Conservation (phyloP, 2,329 filamentous ascomycete genomes). For the Xylaria sp. region DNA sequence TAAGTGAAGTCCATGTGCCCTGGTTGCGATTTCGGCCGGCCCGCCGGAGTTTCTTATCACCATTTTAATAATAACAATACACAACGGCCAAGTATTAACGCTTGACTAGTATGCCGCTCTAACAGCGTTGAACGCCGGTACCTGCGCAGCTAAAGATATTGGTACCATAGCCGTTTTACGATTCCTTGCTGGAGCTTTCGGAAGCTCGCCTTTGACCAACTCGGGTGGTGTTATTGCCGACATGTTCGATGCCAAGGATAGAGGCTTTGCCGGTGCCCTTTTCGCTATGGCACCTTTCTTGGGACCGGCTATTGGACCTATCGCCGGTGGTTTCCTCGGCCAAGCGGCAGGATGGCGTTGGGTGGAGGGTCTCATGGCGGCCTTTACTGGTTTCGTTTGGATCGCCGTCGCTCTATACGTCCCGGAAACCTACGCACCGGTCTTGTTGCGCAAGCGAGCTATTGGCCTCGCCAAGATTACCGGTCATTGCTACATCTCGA, state of each 20-base stretch:
- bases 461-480: conserved; percentile 62
- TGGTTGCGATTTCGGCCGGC: not conserved
- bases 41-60: not conserved
- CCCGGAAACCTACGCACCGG: conserved; percentile 71
- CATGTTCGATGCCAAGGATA: conserved; percentile 62
- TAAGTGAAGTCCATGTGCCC: conserved; percentile 35
- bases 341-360: conserved; percentile 74
- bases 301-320: conserved; percentile 71
- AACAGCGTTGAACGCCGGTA: conserved; percentile 68
- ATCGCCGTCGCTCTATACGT: conserved; percentile 62
- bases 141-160: conserved; percentile 64
- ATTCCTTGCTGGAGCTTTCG: conserved; percentile 70
- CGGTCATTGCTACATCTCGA: conserved; percentile 67
- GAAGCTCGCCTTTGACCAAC: conserved; percentile 66
- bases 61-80: not conserved
- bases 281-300: conserved; percentile 76
- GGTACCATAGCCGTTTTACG: conserved; percentile 67
- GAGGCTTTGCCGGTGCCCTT: conserved; percentile 68
- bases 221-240: conserved; percentile 70
- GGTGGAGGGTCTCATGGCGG: conserved; percentile 73
- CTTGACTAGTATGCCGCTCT: conserved; percentile 58
- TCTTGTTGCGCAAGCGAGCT: conserved; percentile 66
- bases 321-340: conserved; percentile 74
- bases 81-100: conserved; percentile 6
- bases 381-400: conserved; percentile 71